phyloP scores from a whole-genome alignment of 352 stramenopile genomes.

The Phytophthora constricta region DNA sequence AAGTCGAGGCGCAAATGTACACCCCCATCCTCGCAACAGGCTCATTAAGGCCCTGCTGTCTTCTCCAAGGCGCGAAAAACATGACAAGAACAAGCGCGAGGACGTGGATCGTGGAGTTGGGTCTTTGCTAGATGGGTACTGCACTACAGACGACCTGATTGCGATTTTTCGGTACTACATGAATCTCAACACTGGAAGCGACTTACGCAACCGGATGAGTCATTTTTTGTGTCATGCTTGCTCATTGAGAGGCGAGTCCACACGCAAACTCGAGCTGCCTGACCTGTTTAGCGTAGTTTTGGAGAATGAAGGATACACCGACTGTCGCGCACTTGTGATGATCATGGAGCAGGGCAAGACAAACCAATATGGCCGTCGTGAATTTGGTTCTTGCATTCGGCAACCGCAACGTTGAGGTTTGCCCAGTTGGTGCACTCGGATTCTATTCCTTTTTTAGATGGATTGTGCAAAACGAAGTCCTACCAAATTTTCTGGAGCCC shows the following conservation, averaged over 20 bases:
- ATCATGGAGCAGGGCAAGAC: conserved; percentile 2
- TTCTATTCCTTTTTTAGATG: background rate
- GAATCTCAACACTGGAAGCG: background rate
- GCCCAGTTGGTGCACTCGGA: background rate
- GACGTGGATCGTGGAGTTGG: background rate
- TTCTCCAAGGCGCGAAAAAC: background rate
- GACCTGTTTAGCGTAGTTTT: background rate
- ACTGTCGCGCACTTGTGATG: background rate
- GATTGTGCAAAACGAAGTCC: background rate
- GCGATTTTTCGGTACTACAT: conserved; percentile 3
- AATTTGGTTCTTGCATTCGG: background rate
- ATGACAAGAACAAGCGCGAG: conserved; percentile 2
- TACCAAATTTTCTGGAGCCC: background rate
- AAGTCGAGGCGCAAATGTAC: background rate
- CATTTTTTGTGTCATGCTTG: background rate
- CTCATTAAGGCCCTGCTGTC: background rate
- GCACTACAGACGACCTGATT: background rate
- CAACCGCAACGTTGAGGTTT: conserved; percentile 2
- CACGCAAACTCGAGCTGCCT: background rate
- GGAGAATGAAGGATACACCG: background rate
- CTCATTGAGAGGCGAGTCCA: background rate
- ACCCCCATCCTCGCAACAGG: background rate
- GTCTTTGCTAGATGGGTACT: background rate
- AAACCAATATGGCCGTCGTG: background rate
- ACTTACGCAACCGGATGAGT: background rate